Conservation (phyloP, 2,329 filamentous ascomycete genomes). For the Alternaria metachromatica region DNA sequence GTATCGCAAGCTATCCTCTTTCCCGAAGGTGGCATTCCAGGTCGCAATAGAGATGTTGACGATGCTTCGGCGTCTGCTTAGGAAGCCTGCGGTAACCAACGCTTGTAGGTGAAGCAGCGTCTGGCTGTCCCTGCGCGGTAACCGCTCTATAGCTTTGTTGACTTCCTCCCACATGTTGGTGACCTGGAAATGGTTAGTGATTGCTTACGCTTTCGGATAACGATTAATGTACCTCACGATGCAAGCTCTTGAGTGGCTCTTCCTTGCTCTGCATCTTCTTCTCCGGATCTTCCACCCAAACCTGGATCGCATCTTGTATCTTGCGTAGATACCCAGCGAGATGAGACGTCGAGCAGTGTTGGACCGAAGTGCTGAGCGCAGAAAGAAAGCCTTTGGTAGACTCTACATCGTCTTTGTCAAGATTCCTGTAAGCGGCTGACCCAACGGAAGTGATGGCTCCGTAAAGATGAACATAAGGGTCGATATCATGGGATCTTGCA, state of each 20-base stretch:
- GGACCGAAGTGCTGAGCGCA: constrained; percentile 55
- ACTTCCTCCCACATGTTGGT: constrained; percentile 52
- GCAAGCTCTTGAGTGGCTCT: constrained; percentile 26
- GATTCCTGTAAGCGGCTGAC: constrained; percentile 59
- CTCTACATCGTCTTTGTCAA: constrained; percentile 49
- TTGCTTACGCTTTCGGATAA: constrained; percentile 15
- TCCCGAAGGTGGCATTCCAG: constrained; percentile 76
- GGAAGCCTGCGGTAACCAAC: constrained; percentile 61
- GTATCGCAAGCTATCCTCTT: constrained; percentile 66
- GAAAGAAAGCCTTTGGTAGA: constrained; percentile 59
- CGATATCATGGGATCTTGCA: constrained; percentile 47
- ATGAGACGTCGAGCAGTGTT: constrained; percentile 53
- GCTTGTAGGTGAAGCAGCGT: constrained; percentile 61
- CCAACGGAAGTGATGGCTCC: constrained; percentile 64
- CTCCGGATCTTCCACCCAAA: constrained; percentile 68
- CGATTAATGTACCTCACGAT: constrained; percentile 29
- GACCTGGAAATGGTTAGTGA: constrained; percentile 31
- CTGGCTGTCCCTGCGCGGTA: constrained; percentile 65
- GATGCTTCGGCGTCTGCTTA: constrained; percentile 58
- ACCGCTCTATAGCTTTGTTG: constrained; percentile 60
- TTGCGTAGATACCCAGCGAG: constrained; percentile 63
- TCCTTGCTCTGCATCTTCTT: constrained; percentile 39
- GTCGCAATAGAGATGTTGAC: constrained; percentile 61
- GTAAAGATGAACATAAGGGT: constrained; percentile 73
- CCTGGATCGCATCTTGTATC: constrained; percentile 66